phyloP scores from a whole-genome alignment of 139 green algal species.

The Chlamydomonas asymmetrica region DNA sequence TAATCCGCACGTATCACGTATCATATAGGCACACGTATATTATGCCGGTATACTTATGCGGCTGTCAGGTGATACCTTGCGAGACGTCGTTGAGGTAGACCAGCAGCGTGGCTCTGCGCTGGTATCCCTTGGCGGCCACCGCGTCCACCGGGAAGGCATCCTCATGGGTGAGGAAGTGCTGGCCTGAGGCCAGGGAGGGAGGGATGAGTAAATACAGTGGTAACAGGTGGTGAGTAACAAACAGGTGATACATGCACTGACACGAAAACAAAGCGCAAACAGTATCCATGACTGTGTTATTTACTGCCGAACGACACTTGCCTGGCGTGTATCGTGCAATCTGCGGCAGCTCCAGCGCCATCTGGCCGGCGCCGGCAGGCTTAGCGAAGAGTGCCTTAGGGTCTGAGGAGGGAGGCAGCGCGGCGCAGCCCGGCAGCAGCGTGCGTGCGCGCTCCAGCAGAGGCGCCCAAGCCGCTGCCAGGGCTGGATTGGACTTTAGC shows the following conservation, averaged over 20 bases:
- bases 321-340: conserved; percentile 58
- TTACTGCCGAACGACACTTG: no score
- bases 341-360: conserved; percentile 68
- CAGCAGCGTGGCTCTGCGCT: conserved; percentile 76
- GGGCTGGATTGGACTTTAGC: neutral
- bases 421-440: conserved; percentile 26
- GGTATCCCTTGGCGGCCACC: conserved; percentile 67
- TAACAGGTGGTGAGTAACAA: no score
- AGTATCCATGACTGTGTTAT: no score
- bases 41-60: no score
- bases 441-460: conserved; percentile 17
- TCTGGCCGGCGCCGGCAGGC: conserved; percentile 45
- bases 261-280: no score
- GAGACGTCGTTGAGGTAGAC: conserved; percentile 70
- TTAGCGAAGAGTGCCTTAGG: neutral
- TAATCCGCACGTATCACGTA: no score
- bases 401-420: conserved; percentile 4
- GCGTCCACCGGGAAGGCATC: conserved; percentile 66
- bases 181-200: neutral
- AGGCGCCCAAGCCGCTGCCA: conserved; percentile 7
- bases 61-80: no score
- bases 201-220: no score
- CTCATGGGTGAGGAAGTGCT: conserved; percentile 72
- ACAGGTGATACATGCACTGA: no score
- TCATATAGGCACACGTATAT: no score